Base-by-base conservation (phyloP, 495 filamentous ascomycete genomes). In the Hypoxylon intermedium region DNA sequence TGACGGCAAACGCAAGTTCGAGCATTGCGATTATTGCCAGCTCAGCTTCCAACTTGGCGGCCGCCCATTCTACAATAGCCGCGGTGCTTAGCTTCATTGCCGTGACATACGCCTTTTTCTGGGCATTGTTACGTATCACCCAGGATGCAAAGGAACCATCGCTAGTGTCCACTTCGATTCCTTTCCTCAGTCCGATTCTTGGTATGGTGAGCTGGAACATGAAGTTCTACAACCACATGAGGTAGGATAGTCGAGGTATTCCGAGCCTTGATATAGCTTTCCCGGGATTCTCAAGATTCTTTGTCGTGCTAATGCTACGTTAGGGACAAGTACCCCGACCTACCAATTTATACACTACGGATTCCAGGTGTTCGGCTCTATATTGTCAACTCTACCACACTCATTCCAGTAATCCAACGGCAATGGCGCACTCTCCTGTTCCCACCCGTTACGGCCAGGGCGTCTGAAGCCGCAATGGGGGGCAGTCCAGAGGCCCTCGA, bases 291-390 rank as follows among this genome's bases (percentile, higher is more conserved):
- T n/a, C 31, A 34, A 4, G 31, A 12, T 34, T 13, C 2, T 34
- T 2, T 34, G 5, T 12, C 9, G 12, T 12, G 12, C 31, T 34
- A 13, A 34, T 13, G 12, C 12, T 12, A 2, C 12, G 12, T 34
- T 13, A 34, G 31, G 12, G 31, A 34, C 31, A 13, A 34, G 12
- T 34, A 34, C 12, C 31, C 31, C 12, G 9, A 19, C 3, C 20
- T 68, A 0, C 65, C 68, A 15, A 71, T 71, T n/a, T 71, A 71
- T 38, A 71, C 65, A 1, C 51, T 71, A 0, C 58, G 68, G 0
- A 36, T 71, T 18, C 68, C 68, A 0, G 54, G 54, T 13, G 18
- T 38, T 1, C 64, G 68, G 11, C 36, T 71, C 0, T 68, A 71
- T 38, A 31, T 71, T 15, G 52, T 71, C 50, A 67, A 71, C 38